Percentiles rank a stretch among this genome's conserved stretches.
These are phyloP conservation scores for Phytophthora sansomeana DNA, from an alignment of 352 stramenopile species.

Conservation along the genomic window DNA sequence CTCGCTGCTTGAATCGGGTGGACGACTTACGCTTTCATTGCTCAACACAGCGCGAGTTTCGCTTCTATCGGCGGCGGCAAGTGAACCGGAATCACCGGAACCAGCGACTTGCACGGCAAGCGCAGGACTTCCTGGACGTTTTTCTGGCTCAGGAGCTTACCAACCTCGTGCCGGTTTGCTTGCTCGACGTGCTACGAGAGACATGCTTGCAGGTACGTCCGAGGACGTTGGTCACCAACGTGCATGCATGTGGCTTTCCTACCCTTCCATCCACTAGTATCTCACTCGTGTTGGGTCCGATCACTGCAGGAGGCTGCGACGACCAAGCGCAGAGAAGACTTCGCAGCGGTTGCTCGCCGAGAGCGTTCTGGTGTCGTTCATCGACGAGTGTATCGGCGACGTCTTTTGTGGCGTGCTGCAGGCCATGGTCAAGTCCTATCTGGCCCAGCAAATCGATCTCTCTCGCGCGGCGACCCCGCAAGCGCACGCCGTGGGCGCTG, in stretches of 20 bases:
- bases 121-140: constrained; percentile 38
- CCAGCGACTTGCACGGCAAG: constrained; percentile 23
- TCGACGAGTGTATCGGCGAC: constrained; percentile 37
- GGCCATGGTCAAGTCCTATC: constrained; percentile 49
- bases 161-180: constrained; percentile 41
- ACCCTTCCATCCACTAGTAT: constrained; percentile 11
- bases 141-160: constrained; percentile 44
- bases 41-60: constrained; percentile 47
- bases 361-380: constrained; percentile 16
- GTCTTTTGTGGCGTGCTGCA: constrained; percentile 48
- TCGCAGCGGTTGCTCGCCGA: constrained; percentile 25
- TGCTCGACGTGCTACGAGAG: constrained; percentile 54
- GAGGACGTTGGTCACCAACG: neutral
- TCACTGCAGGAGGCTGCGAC: constrained; percentile 25
- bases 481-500: constrained; percentile 28
- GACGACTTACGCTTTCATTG: neutral
- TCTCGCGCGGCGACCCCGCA: constrained; percentile 35
- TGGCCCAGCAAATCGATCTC: constrained; percentile 39
- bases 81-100: constrained; percentile 31
- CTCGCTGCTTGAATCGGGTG: constrained; percentile 1
- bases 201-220: constrained; percentile 38
- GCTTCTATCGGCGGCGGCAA: constrained; percentile 42
- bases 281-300: neutral
- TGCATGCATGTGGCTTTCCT: constrained; percentile 1
- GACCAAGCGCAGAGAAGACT: constrained; percentile 28